A percentile compares a stretch with the other conserved stretches of the same genome.
Evolutionary conservation across 805 yeast genomes (phyloP).

Genomic region (Myxozyma monticola): DNA sequence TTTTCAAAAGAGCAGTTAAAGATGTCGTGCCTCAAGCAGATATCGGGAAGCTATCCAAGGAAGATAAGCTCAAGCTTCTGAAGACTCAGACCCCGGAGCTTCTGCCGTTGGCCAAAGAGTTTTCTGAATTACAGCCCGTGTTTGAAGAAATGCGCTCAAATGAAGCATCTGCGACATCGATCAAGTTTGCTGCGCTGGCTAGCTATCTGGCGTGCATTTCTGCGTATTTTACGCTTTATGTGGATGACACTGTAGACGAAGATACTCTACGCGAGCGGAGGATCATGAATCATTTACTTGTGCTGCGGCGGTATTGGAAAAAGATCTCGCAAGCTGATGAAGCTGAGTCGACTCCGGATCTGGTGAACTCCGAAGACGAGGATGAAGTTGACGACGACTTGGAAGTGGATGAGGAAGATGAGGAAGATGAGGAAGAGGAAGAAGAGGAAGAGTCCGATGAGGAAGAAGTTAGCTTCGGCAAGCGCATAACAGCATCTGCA

Average conservation of each 20-base stretch:
- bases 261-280: constrained; percentile 77
- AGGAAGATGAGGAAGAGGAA: constrained; percentile 10
- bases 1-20: constrained; percentile 27
- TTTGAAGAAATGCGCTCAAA: constrained; percentile 38
- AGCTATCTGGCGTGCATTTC: constrained; percentile 77
- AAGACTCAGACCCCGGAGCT: constrained; percentile 78
- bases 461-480: constrained; percentile 2
- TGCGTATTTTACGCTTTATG: constrained; percentile 74
- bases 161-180: constrained; percentile 29
- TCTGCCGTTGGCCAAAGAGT: constrained; percentile 69
- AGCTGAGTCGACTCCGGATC: constrained; percentile 11
- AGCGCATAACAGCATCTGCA: constrained; percentile 21
- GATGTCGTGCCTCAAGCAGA: constrained; percentile 45
- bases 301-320: constrained; percentile 64
- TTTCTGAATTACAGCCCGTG: constrained; percentile 45
- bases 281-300: constrained; percentile 81
- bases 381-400: constrained; percentile 30
- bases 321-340: constrained; percentile 54
- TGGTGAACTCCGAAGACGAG: constrained; percentile 32
- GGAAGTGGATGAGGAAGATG: constrained; percentile 25
- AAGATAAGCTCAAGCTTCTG: constrained; percentile 56
- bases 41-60: constrained; percentile 50
- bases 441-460: constrained; percentile 3
- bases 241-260: constrained; percentile 54
- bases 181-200: constrained; percentile 69